Conservation (phyloP, 139 green algal species). For the Micromonas commoda region DNA sequence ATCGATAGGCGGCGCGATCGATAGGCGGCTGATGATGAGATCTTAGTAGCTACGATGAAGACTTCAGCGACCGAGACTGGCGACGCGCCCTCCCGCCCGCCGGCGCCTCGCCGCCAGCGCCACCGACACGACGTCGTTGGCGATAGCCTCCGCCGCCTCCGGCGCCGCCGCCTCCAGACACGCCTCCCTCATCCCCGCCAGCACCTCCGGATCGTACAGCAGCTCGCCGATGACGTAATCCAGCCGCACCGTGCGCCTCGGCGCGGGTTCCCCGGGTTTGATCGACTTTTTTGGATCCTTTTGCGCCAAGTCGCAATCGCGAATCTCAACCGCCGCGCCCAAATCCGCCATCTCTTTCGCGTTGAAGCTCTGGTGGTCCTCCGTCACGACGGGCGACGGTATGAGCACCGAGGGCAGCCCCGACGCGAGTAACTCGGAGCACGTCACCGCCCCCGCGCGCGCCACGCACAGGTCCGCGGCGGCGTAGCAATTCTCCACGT, state of each 20-base stretch:
- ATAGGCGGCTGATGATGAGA: too few relatives aligned
- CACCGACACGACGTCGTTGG: background rate
- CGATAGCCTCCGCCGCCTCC: background rate
- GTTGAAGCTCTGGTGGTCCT: slow-evolving; percentile 48
- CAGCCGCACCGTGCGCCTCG: background rate
- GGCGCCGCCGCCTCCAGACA: background rate
- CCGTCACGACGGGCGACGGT: slow-evolving; percentile 47
- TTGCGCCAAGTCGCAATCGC: slow-evolving; percentile 22
- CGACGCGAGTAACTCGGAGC: slow-evolving; percentile 45
- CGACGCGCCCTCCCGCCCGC: background rate
- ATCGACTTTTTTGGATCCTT: background rate
- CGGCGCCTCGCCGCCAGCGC: background rate
- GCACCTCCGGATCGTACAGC: background rate
- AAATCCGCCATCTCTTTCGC: slow-evolving; percentile 33
- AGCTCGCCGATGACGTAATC: background rate
- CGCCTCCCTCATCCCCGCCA: background rate
- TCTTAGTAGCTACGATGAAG: background rate
- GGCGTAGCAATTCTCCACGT: slow-evolving; percentile 29
- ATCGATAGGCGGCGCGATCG: too few relatives aligned
- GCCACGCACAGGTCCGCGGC: slow-evolving; percentile 42
- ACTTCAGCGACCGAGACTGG: background rate
- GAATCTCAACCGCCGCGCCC: slow-evolving; percentile 34
- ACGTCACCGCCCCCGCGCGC: slow-evolving; percentile 49
- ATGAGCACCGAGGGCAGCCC: slow-evolving; percentile 40
- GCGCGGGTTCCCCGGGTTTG: background rate